Evolutionary conservation across 2,329 filamentous ascomycete species (phyloP).

Genomic region (Ascochyta viciae-villosae): DNA sequence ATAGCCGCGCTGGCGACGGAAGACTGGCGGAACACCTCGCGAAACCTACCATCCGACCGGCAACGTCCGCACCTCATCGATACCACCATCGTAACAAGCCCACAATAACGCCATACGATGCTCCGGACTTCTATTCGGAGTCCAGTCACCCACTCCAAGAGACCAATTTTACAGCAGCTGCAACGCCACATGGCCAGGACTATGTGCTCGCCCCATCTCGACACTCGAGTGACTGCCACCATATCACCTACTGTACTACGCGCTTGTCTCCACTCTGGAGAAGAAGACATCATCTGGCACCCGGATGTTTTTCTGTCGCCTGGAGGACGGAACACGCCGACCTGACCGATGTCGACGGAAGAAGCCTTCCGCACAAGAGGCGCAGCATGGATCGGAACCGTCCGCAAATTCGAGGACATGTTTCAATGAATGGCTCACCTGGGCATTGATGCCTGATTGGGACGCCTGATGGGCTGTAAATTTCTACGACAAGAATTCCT

Average conservation of each 20-base stretch:
- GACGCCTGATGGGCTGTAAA: constrained; percentile 5
- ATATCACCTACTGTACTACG: background rate
- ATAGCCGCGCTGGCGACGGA: constrained; percentile 10
- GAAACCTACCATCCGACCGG: constrained; percentile 20
- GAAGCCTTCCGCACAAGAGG: background rate
- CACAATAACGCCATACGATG: constrained; percentile 8
- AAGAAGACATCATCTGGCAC: background rate
- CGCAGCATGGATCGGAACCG: constrained; percentile 4
- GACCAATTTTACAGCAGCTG: background rate
- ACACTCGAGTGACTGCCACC: background rate
- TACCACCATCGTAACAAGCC: constrained; percentile 6
- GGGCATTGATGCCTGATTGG: constrained; percentile 12
- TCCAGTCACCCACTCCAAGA: background rate
- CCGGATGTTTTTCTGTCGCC: background rate
- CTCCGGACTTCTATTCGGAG: background rate
- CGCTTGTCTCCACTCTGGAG: background rate
- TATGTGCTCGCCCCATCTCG: background rate
- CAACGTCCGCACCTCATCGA: constrained; percentile 8
- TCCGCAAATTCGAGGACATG: constrained; percentile 7
- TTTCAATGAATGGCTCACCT: constrained; percentile 11
- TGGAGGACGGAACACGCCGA: background rate
- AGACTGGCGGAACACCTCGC: constrained; percentile 10
- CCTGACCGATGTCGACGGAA: background rate
- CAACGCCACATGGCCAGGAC: background rate
- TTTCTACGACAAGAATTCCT: constrained; percentile 4